Conservation (phyloP, 2,329 filamentous ascomycete genomes). For the Fusarium algeriense region DNA sequence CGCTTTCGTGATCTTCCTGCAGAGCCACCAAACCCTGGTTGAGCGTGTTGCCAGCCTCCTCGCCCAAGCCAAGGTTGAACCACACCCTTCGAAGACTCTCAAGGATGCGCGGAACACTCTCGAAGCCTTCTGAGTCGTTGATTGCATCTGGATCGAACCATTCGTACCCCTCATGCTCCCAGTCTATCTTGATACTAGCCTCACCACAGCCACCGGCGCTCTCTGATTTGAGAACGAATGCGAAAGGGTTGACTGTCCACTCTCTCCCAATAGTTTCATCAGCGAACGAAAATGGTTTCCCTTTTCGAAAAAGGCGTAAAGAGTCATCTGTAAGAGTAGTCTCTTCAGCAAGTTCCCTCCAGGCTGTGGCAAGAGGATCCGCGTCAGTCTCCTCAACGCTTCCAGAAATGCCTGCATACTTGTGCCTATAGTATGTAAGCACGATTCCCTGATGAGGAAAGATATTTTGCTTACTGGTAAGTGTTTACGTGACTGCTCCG, state of each 20-base stretch:
- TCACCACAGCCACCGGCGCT: slow-evolving; percentile 51
- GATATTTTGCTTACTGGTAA: slow-evolving; percentile 63
- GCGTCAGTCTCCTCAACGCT: slow-evolving; percentile 67
- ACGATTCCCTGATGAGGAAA: not conserved
- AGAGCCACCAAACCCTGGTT: slow-evolving; percentile 61
- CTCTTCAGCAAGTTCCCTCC: slow-evolving; percentile 73
- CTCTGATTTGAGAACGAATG: slow-evolving; percentile 62
- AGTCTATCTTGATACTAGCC: slow-evolving; percentile 66
- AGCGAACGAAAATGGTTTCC: slow-evolving; percentile 68
- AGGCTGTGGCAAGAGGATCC: slow-evolving; percentile 67
- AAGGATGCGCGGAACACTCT: slow-evolving; percentile 68
- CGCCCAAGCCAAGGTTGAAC: slow-evolving; percentile 66
- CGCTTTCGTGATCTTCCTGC: slow-evolving; percentile 69
- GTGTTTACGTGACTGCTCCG: slow-evolving; percentile 70
- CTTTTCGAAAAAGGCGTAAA: slow-evolving; percentile 65
- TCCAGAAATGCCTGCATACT: slow-evolving; percentile 72
- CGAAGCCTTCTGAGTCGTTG: slow-evolving; percentile 58
- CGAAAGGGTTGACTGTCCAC: slow-evolving; percentile 75
- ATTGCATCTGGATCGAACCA: slow-evolving; percentile 69
- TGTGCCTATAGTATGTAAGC: slow-evolving; percentile 56
- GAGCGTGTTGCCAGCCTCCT: slow-evolving; percentile 59
- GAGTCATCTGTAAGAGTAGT: slow-evolving; percentile 64
- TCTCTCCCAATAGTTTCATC: slow-evolving; percentile 66
- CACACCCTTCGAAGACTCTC: slow-evolving; percentile 70
- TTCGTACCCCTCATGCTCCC: slow-evolving; percentile 70